Evolutionary conservation across 805 yeast species (phyloP), one percentile per base, ranked within the genome.

Genomic region (Phaffomyces thermotolerans): DNA sequence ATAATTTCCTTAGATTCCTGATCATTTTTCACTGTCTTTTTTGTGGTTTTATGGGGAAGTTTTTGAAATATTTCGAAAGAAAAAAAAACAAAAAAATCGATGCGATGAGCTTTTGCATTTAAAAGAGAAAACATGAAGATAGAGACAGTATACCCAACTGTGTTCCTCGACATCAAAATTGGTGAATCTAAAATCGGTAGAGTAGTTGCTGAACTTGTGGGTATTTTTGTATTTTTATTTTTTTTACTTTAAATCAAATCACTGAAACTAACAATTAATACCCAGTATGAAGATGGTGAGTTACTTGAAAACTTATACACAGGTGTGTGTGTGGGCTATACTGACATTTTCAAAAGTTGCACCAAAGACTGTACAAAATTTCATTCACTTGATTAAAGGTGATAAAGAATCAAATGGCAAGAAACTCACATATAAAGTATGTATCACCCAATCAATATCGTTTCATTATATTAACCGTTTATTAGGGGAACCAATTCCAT

Each of bases 281-380:
- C 22, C 18, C 32, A 41, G 45, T 39, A 27, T 33, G 41, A 39
- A 6, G 36, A 44, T 30, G 43, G 44, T 40, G 17, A 15, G 33
- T 41, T 5, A 20, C 22, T 4, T 5, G 5, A n/a, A 20, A 20
- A 20, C 5, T 4, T 5, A 20, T 20, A 20, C 5, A 20, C 22
- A 20, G 22, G 22, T 20, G n/a, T n/a, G n/a, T 20, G 22, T 20
- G 22, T 20, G 22, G 22, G 5, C 22, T 20, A 20, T 20, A 20
- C 22, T 20, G 5, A 20, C 22, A 5, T 20, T n/a, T n/a, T 4
- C 22, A 20, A 20, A 20, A 47, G 44, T 63, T 36, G 88, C 91
- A 0, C 90, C 90, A 4, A 65, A 67, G 45, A 69, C 87, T 0
- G 55, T 68, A 4, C 58, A 65, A 18, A 79, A 80, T 58, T 79